Evolutionary conservation across 1,284 basidiomycete species (phyloP), one percentile per base, ranked within the genome.

Genomic region (Neonothopanus nambi): DNA sequence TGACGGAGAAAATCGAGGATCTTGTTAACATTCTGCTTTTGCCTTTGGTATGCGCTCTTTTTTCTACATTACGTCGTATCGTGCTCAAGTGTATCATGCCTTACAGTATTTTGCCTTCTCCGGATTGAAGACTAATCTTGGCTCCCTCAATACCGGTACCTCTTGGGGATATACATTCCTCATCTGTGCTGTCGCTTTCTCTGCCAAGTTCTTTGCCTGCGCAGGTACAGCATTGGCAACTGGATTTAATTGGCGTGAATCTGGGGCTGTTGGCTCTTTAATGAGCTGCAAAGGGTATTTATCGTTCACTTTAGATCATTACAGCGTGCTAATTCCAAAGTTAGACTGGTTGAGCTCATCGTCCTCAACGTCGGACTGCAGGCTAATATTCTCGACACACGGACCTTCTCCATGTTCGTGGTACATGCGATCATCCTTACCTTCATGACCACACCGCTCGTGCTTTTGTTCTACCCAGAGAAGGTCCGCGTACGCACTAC

Each of bases 241-340:
- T 44, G 89, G 89, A 2, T 95, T 93, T 73, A 84, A 77, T 46
- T 76, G 77, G 71, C 80, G 95, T 49, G 94, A 96, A 69, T 80
- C 88, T 9, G 85, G 85, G 18, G 93, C 94, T 1, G 88, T 96
- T 52, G 95, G 95, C 5, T 84, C 89, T 49, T 73, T 98, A 53
- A 96, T 98, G 94, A 87, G 86, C 66, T 97, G 93, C 75, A 97
- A 97, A 73, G 93, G 93, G 85, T 91, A 58, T 57, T 80, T 70
- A 41, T 28, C 48, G 33, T 17, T 20, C 48, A 45, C 17, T 18
- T 48, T 58, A 33, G 2, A 33, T 9, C 3, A 28, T 5, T 28
- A 28, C 11, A 28, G 26, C 3, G 20, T 36, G 15, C 43, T 56
- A 17, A 40, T 49, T 46, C 48, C 20, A 38, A 45, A 7, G 20